phyloP scores from a whole-genome alignment of 2,329 filamentous ascomycete species.

The Clonostachys sp. region DNA sequence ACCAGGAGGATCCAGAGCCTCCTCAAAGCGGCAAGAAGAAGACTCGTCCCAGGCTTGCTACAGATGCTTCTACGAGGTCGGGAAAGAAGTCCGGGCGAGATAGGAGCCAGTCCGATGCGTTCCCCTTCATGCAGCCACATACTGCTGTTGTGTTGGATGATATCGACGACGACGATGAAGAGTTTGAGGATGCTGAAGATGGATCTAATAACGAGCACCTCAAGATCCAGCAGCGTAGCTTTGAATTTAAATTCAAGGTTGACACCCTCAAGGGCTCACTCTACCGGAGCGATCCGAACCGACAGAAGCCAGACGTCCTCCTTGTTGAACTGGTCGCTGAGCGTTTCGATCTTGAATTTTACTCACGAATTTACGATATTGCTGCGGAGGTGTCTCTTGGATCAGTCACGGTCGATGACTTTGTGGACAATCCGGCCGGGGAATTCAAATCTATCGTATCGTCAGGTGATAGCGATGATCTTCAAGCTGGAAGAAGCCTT shows the following conservation, averaged over 20 bases:
- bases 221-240: slow-evolving; percentile 81
- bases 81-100: slow-evolving; percentile 39
- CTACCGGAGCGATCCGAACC: slow-evolving; percentile 79
- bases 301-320: slow-evolving; percentile 70
- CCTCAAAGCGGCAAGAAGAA: slow-evolving; percentile 15
- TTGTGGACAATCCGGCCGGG: slow-evolving; percentile 80
- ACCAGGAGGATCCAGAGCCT: slow-evolving; percentile 14
- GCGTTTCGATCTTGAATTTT: slow-evolving; percentile 81
- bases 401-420: slow-evolving; percentile 86
- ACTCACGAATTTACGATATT: slow-evolving; percentile 87
- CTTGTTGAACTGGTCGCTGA: slow-evolving; percentile 90
- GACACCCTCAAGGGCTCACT: slow-evolving; percentile 91
- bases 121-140: slow-evolving; percentile 67
- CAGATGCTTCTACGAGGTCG: slow-evolving; percentile 38
- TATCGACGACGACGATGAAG: slow-evolving; percentile 61
- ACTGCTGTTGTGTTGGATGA: slow-evolving; percentile 78
- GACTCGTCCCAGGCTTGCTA: slow-evolving; percentile 37
- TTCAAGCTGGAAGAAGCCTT: slow-evolving; percentile 72
- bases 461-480: slow-evolving; percentile 69
- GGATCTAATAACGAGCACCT: slow-evolving; percentile 51
- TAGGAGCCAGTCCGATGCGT: slow-evolving; percentile 62
- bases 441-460: slow-evolving; percentile 99
- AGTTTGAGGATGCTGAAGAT: slow-evolving; percentile 64
- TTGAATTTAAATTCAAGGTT: slow-evolving; percentile 95
- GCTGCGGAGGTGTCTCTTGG: slow-evolving; percentile 85